Conservation (phyloP, 441 rosid genomes). For the Kokia cookei region DNA sequence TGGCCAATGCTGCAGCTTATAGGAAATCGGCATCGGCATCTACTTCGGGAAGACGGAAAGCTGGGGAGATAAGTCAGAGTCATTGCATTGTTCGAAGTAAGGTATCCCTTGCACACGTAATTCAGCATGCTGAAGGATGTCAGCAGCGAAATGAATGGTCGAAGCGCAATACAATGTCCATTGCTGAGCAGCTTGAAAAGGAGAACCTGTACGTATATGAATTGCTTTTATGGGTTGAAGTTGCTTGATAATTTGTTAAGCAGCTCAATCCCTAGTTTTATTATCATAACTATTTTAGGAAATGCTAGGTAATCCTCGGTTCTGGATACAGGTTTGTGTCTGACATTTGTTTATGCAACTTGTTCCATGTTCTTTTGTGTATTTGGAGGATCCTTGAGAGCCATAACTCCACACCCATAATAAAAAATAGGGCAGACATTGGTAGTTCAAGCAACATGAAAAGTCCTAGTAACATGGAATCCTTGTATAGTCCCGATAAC, state of each 20-base stretch:
- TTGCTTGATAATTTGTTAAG: not conserved
- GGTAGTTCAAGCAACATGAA: too few species aligned
- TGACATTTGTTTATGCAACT: too few species aligned
- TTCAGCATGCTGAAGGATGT: slow-evolving; percentile 87
- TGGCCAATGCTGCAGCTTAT: not conserved
- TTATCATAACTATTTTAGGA: too few species aligned
- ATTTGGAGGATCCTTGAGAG: too few species aligned
- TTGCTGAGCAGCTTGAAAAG: slow-evolving; percentile 97
- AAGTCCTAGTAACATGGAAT: not conserved
- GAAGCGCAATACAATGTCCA: slow-evolving; percentile 82
- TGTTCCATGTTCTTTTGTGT: too few species aligned
- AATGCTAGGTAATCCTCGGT: too few species aligned
- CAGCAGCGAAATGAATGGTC: slow-evolving; percentile 64
- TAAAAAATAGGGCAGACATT: too few species aligned
- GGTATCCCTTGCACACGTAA: slow-evolving; percentile 88
- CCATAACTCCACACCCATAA: too few species aligned
- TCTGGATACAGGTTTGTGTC: too few species aligned
- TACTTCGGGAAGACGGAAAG: slow-evolving; percentile 44
- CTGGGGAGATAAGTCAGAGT: slow-evolving; percentile 53
- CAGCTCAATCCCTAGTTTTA: too few species aligned
- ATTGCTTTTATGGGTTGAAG: not conserved
- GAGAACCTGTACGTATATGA: slow-evolving; percentile 76
- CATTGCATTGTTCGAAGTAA: slow-evolving; percentile 85
- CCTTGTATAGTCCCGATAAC: not conserved
- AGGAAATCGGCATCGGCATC: slow-evolving; percentile 22